Base-by-base conservation (phyloP, 164 flowering plant genomes). In the Umbellularia californica region DNA sequence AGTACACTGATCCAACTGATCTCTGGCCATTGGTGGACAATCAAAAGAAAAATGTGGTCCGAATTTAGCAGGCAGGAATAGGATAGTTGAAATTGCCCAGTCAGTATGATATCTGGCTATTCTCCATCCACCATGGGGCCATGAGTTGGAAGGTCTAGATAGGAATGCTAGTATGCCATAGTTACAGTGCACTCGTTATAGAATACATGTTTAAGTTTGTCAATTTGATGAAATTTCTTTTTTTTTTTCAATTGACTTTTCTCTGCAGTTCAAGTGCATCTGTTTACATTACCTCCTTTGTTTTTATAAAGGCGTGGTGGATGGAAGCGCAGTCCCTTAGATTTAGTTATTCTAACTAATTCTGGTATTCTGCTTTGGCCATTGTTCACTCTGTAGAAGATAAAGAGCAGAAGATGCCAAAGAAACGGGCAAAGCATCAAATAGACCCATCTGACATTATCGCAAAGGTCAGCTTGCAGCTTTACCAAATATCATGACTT, bases 381-480 rank as follows among this genome's bases (percentile, higher is more conserved):
- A 14, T 55, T 17, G 60, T 55, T 55, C 60, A 55, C 60, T 55
- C 60, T 3, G 47, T 28, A 33, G 69, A 17, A 33, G 67, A 52
- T 17, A 20, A 6, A 10, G 71, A 66, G 24, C 25, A 24, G 23
- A 28, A 67, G 1, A 9, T 27, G 65, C 58, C 70, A 30, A 74
- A 68, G 64, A 74, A 74, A 74, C 24, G 71, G 65, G 35, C 64
- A 19, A 51, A 74, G 65, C 76, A 66, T 20, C 76, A 66, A 15
- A 9, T 33, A 27, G 71, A 66, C 2, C 24, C 64, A 17, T 66
- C 76, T 51, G 71, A 74, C 13, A 35, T 68, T 30, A 68, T 13
- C 6, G 71, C 64, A 52, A 74, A 67, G 71, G 71, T 74, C 10
- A 66, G 35, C 52, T 65, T 47, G 28, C 50, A 22, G 3, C 69